Base-by-base conservation (phyloP, 805 yeast species). In the Clavispora fructus region DNA sequence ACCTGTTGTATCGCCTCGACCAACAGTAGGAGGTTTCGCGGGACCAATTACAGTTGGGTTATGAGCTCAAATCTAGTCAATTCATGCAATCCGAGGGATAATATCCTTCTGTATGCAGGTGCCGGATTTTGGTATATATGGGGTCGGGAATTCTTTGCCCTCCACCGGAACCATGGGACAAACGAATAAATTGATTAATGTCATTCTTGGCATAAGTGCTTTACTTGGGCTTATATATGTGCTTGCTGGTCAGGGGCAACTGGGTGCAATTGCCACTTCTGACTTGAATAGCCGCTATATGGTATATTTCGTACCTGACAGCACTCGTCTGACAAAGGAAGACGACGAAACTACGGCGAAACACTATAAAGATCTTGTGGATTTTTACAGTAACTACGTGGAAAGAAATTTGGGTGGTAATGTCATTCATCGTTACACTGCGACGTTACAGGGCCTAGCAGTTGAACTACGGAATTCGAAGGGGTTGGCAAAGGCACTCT, bases 391-490 rank as follows among this genome's bases (percentile, higher is more conserved):
- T 12, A 6, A 19, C 4, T 45, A 35, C 27, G 23, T 35, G 8
- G 44, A 40, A 19, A 29, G 19, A 4, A 30, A 35, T 9, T 39
- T 45, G 40, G 44, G 37, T 8, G 16, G 37, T 39, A 29, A 17
- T 4, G 40, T 45, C 7, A 28, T 17, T 16, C 54, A 52, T 39
- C 31, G 30, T 25, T 53, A 46, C 45, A 53, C 49, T 17, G 41
- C 51, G 12, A 39, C 45, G 1, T 16, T 53, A 6, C 28, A 44
- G 13, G 57, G 57, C 5, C 27, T 53, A 17, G 32, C 47, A 28
- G 41, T 52, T 40, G 30, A 39, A 30, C 29, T 53, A 14, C 44
- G 43, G 6, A 37, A 42, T 40, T 43, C 49, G 2, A 44, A 40
- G 31, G 49, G 45, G 8, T 33, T 49, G n/a, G 50, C 46, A 19